Conservation (phyloP, 768 basidiomycete species). For the Saitozyma sp. region DNA sequence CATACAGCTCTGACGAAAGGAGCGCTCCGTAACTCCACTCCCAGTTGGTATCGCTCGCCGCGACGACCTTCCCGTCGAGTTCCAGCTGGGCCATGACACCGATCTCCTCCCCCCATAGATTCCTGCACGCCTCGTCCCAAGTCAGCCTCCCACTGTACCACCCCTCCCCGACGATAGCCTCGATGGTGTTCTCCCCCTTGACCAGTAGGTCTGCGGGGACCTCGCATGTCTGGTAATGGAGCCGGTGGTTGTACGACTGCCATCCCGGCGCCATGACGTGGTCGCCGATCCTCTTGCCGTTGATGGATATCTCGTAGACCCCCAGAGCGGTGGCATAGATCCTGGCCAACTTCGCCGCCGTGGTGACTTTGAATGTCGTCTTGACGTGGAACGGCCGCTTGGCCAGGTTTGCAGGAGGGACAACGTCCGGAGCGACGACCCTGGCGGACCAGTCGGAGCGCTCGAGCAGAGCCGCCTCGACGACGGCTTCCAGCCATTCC, state of each 20-base stretch:
- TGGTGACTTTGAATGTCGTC: constrained; percentile 8
- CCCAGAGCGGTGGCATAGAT: constrained; percentile 41
- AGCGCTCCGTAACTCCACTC: constrained; percentile 26
- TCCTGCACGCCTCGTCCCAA: constrained; percentile 4
- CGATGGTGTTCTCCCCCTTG: constrained; percentile 17
- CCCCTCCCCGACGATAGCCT: constrained; percentile 21
- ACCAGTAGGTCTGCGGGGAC: constrained; percentile 6
- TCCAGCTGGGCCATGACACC: constrained; percentile 37
- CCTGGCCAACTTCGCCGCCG: neutral
- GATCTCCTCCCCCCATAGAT: constrained; percentile 31
- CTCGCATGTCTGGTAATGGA: constrained; percentile 41
- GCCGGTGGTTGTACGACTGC: constrained; percentile 38
- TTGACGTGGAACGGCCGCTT: constrained; percentile 26
- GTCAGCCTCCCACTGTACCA: constrained; percentile 21
- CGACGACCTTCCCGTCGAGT: constrained; percentile 19
- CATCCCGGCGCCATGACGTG: constrained; percentile 42
- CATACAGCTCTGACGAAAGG: constrained; percentile 22
- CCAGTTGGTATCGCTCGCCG: constrained; percentile 23
- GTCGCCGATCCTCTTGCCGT: constrained; percentile 31
- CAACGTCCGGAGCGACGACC: constrained; percentile 13
- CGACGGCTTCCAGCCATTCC: constrained; percentile 2
- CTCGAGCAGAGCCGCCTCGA: constrained; percentile 30
- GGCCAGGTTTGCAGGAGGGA: constrained; percentile 5
- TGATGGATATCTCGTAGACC: constrained; percentile 32
- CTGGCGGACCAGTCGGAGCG: constrained; percentile 23